A percentile compares a stretch with the other conserved stretches of the same genome.
phyloP scores from a whole-genome alignment of 2,329 filamentous ascomycete genomes.

The Pezicula rhizophila region DNA sequence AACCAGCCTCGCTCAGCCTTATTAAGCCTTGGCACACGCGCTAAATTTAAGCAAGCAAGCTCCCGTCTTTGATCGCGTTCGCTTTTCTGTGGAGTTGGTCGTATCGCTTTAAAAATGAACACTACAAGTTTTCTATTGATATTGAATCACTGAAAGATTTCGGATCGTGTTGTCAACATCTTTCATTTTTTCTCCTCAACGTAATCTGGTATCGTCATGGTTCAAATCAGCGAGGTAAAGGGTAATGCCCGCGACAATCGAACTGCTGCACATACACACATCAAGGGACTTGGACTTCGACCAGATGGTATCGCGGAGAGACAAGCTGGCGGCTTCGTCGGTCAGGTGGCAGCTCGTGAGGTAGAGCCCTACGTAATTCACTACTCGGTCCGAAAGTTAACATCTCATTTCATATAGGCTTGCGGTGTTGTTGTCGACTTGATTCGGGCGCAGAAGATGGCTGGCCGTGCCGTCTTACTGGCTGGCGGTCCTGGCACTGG shows the following conservation, averaged over 20 bases:
- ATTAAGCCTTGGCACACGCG: not conserved
- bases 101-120: not conserved
- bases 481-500: slow-evolving; percentile 93
- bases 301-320: slow-evolving; percentile 79
- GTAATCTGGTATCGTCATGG: slow-evolving; percentile 49
- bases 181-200: not conserved
- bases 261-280: slow-evolving; percentile 95
- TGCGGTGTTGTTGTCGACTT: slow-evolving; percentile 94
- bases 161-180: not conserved
- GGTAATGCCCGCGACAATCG: slow-evolving; percentile 91
- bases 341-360: slow-evolving; percentile 82
- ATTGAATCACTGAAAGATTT: not conserved
- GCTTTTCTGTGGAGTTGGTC: slow-evolving; percentile 4
- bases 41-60: not conserved
- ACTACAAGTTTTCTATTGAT: not conserved
- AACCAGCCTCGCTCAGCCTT: too few species aligned
- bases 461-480: slow-evolving; percentile 84
- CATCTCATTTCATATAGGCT: slow-evolving; percentile 68
- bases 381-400: slow-evolving; percentile 61
- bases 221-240: slow-evolving; percentile 91
- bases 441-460: slow-evolving; percentile 96
- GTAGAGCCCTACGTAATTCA: slow-evolving; percentile 66
- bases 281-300: slow-evolving; percentile 87
- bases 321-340: slow-evolving; percentile 78
- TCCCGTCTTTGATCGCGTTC: slow-evolving; percentile 4